These are phyloP conservation scores for Pythium periplocum DNA, from an alignment of 352 stramenopile species.

Conservation along the genomic window DNA sequence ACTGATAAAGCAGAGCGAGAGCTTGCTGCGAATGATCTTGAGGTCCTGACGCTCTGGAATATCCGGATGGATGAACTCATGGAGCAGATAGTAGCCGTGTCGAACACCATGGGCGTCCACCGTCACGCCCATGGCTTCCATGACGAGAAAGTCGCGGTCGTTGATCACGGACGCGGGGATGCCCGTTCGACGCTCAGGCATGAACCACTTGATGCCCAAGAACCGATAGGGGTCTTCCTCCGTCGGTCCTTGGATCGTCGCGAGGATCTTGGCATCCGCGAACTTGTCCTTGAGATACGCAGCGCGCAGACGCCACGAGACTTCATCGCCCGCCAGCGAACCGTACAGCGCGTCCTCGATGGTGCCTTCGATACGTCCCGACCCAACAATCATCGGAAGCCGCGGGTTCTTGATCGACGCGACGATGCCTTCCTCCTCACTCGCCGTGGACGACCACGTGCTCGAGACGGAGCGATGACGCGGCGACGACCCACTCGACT, in stretches of 20 bases:
- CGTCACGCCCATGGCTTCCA: constrained; percentile 44
- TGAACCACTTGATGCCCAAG: constrained; percentile 43
- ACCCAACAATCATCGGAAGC: constrained; percentile 13
- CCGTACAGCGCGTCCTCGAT: constrained; percentile 23
- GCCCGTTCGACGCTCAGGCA: constrained; percentile 4
- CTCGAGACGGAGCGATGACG: too few species aligned
- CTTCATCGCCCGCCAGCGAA: constrained; percentile 15
- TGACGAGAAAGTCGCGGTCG: constrained; percentile 32
- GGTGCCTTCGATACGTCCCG: constrained; percentile 13
- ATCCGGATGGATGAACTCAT: constrained; percentile 34
- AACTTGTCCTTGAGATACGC: constrained; percentile 25
- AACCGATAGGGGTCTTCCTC: constrained; percentile 33
- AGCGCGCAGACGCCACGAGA: constrained; percentile 19
- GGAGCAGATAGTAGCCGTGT: constrained; percentile 45
- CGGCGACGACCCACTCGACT: too few species aligned
- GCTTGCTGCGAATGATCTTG: constrained; percentile 28
- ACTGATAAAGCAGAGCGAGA: constrained; percentile 40
- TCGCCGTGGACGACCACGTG: too few species aligned
- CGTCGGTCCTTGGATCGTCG: constrained; percentile 22
- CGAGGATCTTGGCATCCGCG: constrained; percentile 19
- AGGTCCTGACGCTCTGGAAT: constrained; percentile 21
- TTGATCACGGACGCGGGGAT: too few species aligned
- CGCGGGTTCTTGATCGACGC: not conserved
- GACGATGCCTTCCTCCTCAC: too few species aligned
- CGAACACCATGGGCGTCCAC: constrained; percentile 18